Evolutionary conservation across 2,329 filamentous ascomycete genomes (phyloP).

Genomic region (Colletotrichum shisoi): DNA sequence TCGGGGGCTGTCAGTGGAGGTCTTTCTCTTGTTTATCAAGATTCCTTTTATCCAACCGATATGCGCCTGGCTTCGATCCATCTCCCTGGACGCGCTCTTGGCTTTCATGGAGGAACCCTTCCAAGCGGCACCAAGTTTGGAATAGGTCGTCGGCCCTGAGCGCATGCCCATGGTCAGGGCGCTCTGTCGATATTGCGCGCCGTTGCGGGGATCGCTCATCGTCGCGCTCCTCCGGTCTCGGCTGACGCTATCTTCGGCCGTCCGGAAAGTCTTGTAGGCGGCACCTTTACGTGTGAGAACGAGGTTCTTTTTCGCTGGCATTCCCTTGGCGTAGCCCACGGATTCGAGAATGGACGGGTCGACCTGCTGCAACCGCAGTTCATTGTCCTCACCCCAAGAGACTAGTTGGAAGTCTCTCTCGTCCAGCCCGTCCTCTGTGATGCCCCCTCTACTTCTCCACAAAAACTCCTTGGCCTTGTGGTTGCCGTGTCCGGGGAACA

Average conservation of each 20-base stretch:
- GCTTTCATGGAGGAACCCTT: slow-evolving; percentile 67
- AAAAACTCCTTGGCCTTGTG: slow-evolving; percentile 88
- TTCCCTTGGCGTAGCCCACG: slow-evolving; percentile 78
- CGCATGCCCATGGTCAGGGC: slow-evolving; percentile 56
- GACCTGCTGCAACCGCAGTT: slow-evolving; percentile 79
- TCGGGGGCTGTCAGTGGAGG: slow-evolving; percentile 54
- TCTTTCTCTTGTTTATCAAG: slow-evolving; percentile 66
- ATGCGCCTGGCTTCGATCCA: slow-evolving; percentile 62
- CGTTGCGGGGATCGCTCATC: slow-evolving; percentile 66
- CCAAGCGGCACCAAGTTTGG: slow-evolving; percentile 56
- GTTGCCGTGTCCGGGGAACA: slow-evolving; percentile 68
- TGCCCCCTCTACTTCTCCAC: slow-evolving; percentile 79
- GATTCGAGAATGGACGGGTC: slow-evolving; percentile 69
- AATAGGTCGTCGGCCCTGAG: slow-evolving; percentile 52
- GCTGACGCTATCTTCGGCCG: slow-evolving; percentile 67
- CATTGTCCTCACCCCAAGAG: slow-evolving; percentile 88
- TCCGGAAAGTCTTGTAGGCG: slow-evolving; percentile 83
- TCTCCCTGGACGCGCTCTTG: slow-evolving; percentile 53
- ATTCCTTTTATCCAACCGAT: slow-evolving; percentile 76
- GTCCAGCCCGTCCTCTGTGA: slow-evolving; percentile 74
- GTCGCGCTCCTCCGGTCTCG: slow-evolving; percentile 67
- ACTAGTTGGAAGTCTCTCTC: slow-evolving; percentile 91
- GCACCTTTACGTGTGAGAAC: slow-evolving; percentile 84
- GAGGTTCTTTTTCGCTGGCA: slow-evolving; percentile 68
- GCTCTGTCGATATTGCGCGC: slow-evolving; percentile 54